These are phyloP conservation scores for Penicillium lagena DNA, from an alignment of 495 filamentous ascomycete genomes.

Conservation along the genomic window DNA sequence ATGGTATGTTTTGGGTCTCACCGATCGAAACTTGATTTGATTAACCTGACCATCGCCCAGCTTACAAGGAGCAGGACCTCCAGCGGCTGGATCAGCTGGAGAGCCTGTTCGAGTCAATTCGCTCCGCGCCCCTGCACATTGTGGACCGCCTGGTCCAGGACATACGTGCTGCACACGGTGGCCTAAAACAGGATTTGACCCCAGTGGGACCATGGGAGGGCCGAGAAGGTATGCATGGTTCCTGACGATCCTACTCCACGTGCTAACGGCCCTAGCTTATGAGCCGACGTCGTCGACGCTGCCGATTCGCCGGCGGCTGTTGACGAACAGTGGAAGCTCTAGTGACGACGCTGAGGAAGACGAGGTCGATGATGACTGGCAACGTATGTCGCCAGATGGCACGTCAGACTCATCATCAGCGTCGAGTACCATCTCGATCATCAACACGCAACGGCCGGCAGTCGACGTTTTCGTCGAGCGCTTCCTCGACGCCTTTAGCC, in stretches of 20 bases:
- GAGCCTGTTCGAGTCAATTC: slow-evolving; percentile 34
- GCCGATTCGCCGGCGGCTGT: slow-evolving; percentile 3
- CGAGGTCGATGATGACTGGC: slow-evolving; percentile 9
- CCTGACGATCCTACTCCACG: too few species aligned
- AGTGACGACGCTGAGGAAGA: slow-evolving; percentile 5
- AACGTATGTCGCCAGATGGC: slow-evolving; percentile 9
- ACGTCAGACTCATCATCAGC: slow-evolving; percentile 17
- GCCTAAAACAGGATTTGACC: slow-evolving; percentile 10
- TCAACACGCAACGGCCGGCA: slow-evolving; percentile 19
- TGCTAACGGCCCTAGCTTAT: slow-evolving; percentile 10
- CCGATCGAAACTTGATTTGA: background rate
- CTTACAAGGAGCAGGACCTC: slow-evolving; percentile 11
- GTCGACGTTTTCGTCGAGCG: slow-evolving; percentile 38
- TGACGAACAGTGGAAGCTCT: slow-evolving; percentile 3
- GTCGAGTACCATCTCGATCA: slow-evolving; percentile 16
- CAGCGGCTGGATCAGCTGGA: slow-evolving; percentile 30
- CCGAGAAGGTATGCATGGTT: slow-evolving; percentile 16
- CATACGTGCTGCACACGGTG: slow-evolving; percentile 22
- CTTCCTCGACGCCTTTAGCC: slow-evolving; percentile 41
- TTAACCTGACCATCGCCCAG: slow-evolving; percentile 6
- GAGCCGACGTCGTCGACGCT: slow-evolving; percentile 1
- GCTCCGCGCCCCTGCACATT: slow-evolving; percentile 27
- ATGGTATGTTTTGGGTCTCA: slow-evolving; percentile 13
- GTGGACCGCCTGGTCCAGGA: slow-evolving; percentile 29
- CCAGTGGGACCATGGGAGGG: slow-evolving; percentile 25